phyloP scores from a whole-genome alignment of 129 eudicot species.

The Artemisia annua region DNA sequence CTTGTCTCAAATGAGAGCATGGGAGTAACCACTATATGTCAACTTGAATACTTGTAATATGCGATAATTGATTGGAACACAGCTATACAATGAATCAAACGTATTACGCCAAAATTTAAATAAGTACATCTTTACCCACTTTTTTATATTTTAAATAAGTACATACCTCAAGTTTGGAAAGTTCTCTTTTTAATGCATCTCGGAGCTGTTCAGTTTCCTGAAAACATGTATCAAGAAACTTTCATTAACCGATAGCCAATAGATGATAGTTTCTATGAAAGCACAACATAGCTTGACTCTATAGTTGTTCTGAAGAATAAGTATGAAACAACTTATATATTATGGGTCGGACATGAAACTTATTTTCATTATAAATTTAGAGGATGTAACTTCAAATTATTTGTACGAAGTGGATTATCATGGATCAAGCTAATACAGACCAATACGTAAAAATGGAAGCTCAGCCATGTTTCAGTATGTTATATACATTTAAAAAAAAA shows the following conservation, averaged over 20 bases:
- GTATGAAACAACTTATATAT: not conserved
- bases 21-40: too few relatives aligned
- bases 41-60: too few relatives aligned
- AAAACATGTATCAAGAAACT: slow-evolving; percentile 20
- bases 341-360: slow-evolving; percentile 10
- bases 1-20: too few relatives aligned
- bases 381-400: not conserved
- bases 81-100: not conserved
- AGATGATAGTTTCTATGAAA: not conserved
- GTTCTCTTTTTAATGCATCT: slow-evolving; percentile 57
- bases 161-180: slow-evolving; percentile 70
- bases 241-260: not conserved
- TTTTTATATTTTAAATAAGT: not conserved
- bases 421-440: not conserved
- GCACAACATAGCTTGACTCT: not conserved
- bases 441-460: not conserved
- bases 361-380: not conserved
- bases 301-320: not conserved
- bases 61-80: not conserved
- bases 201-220: slow-evolving; percentile 86
- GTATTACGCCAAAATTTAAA: not conserved
- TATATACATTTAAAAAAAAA: not conserved
- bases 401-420: not conserved
- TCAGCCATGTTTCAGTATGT: not conserved
- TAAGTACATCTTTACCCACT: slow-evolving; percentile 15